A percentile compares a stretch with the other conserved stretches of the same genome.
These are phyloP conservation scores for Amphirosellinia nigrospora DNA, from an alignment of 495 filamentous ascomycete genomes.

Conservation along the genomic window DNA sequence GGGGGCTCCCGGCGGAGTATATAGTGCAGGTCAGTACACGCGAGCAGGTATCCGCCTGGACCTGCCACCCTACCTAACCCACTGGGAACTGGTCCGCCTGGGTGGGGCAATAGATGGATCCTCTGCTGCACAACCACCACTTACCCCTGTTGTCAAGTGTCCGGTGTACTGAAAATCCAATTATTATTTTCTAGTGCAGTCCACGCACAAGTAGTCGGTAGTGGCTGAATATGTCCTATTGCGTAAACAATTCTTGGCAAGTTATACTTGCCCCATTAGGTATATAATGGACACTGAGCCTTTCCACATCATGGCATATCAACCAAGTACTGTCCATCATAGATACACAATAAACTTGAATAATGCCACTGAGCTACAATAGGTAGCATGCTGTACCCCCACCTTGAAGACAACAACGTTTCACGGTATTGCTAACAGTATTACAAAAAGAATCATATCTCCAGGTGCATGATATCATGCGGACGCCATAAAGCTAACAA, in stretches of 20 bases:
- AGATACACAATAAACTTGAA: not conserved
- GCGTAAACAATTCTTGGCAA: not conserved
- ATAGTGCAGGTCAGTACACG: slow-evolving; percentile 3
- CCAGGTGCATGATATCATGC: too few species aligned
- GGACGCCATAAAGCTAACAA: too few species aligned
- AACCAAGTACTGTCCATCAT: not conserved
- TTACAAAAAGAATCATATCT: not conserved
- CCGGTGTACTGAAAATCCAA: not conserved
- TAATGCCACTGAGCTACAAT: not conserved
- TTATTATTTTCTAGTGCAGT: not conserved
- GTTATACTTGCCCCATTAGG: not conserved
- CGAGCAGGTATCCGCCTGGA: slow-evolving; percentile 1
- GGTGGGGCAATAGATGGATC: not conserved
- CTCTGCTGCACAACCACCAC: not conserved
- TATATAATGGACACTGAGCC: not conserved
- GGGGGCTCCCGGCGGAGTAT: slow-evolving; percentile 13
- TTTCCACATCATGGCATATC: not conserved
- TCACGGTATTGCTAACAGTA: not conserved
- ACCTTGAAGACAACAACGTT: not conserved
- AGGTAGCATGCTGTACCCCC: not conserved
- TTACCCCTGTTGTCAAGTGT: not conserved
- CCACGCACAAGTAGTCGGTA: too few species aligned
- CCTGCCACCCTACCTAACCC: slow-evolving; percentile 17
- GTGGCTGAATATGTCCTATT: not conserved
- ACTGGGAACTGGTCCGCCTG: not conserved